Conservation (phyloP, 352 stramenopile species). For the Phytophthora podocarpi region DNA sequence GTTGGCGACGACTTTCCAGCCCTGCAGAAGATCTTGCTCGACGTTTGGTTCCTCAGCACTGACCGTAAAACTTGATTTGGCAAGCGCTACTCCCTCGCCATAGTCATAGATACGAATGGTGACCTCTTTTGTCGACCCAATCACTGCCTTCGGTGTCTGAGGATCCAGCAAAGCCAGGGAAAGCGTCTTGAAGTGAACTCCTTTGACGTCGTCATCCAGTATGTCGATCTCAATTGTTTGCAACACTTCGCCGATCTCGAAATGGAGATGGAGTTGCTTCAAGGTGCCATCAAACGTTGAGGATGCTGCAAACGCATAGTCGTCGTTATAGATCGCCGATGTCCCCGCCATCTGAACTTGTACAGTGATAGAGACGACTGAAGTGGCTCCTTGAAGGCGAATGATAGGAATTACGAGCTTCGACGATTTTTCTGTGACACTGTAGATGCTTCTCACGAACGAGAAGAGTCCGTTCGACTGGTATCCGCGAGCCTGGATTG, state of each 20-base stretch:
- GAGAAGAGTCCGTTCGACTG: conserved; percentile 69
- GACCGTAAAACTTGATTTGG: conserved; percentile 36
- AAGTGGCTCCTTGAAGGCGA: conserved; percentile 53
- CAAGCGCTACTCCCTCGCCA: conserved; percentile 38
- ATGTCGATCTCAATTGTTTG: conserved; percentile 58
- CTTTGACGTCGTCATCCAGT: conserved; percentile 46
- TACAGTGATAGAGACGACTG: conserved; percentile 48
- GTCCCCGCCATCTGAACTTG: conserved; percentile 33
- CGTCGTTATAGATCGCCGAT: conserved; percentile 42
- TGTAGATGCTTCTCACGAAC: conserved; percentile 57
- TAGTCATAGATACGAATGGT: conserved; percentile 72
- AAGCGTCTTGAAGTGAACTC: conserved; percentile 62
- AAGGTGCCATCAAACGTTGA: conserved; percentile 28
- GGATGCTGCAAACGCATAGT: conserved; percentile 43
- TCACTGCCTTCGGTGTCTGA: conserved; percentile 19
- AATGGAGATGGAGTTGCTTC: conserved; percentile 50
- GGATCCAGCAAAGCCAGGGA: conserved; percentile 42
- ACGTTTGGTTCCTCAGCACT: neutral
- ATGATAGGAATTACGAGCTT: conserved; percentile 52
- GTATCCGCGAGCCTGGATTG: conserved; percentile 57
- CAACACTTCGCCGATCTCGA: conserved; percentile 51
- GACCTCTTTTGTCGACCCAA: conserved; percentile 42
- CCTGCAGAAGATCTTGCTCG: conserved; percentile 29
- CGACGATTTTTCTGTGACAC: conserved; percentile 57
- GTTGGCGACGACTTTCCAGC: conserved; percentile 65